phyloP scores from a whole-genome alignment of 352 stramenopile genomes.

The Phytophthora sp. region DNA sequence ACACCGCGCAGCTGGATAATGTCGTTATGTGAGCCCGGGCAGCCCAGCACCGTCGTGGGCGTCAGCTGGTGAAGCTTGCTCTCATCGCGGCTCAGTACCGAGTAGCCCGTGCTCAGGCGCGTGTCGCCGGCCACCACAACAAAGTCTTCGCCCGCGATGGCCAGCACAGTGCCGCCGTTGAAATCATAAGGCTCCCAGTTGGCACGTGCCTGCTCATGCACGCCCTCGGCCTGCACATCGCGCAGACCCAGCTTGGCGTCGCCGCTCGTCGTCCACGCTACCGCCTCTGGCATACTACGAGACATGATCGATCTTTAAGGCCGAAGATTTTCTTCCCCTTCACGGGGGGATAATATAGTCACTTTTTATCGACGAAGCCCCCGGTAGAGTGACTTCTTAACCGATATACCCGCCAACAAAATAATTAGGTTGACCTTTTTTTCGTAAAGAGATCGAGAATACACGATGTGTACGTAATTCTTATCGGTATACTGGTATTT shows the following conservation, averaged over 20 bases:
- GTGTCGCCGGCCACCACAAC: slow-evolving; percentile 97
- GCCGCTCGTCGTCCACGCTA: slow-evolving; percentile 73
- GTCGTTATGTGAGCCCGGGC: slow-evolving; percentile 86
- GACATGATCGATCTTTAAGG: slow-evolving; percentile 32
- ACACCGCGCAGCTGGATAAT: slow-evolving; percentile 86
- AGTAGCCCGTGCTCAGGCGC: slow-evolving; percentile 96
- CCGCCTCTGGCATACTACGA: slow-evolving; percentile 52
- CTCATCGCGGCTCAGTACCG: slow-evolving; percentile 95
- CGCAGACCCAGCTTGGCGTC: slow-evolving; percentile 50
- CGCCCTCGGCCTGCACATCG: slow-evolving; percentile 32
- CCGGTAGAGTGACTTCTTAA: not conserved
- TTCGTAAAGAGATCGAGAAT: slow-evolving; percentile 4
- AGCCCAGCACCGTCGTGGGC: slow-evolving; percentile 72
- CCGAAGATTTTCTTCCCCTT: slow-evolving; percentile 20
- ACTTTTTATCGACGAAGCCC: slow-evolving; percentile 2
- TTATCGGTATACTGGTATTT: slow-evolving; percentile 6
- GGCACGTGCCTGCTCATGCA: slow-evolving; percentile 55
- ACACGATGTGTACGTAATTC: not conserved
- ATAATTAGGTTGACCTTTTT: not conserved
- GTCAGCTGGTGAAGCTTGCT: slow-evolving; percentile 90
- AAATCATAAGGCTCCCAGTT: slow-evolving; percentile 88
- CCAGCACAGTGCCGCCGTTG: slow-evolving; percentile 88
- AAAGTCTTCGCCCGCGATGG: slow-evolving; percentile 96
- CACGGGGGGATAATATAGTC: not conserved
- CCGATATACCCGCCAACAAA: slow-evolving; percentile 17